Evolutionary conservation across 2,329 filamentous ascomycete species (phyloP), one percentile per base, ranked within the genome.

Genomic region (Coniochaeta hoffmannii): DNA sequence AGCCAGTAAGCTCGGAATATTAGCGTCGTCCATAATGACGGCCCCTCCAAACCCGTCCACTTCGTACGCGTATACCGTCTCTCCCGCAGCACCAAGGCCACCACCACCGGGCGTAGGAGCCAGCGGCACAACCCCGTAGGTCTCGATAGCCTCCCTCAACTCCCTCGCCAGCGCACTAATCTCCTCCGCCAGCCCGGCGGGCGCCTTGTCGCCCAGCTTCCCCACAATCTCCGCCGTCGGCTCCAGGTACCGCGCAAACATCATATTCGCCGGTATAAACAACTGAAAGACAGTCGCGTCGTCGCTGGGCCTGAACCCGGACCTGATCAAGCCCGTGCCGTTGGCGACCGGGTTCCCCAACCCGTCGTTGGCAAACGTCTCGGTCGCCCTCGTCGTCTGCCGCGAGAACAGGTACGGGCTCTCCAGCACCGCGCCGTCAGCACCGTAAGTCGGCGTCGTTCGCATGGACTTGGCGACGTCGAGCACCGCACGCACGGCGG

Each of bases 251-350:
- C 79, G 73, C 31, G 85, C 77, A 61, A 90, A 85, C 86, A 90
- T 89, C 86, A 90, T 90, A 68, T 97, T 97, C 31, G 88, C 86
- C 0, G 93, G 93, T 63, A 97, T 89, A 63, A 95, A 85, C 69
- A 91, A 93, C 66, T 93, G 90, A 58, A 90, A 86, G 36, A 89
- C 88, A 0, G 88, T 90, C 14, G 90, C 84, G 68, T 97, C 93
- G 68, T 97, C 93, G 57, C 88, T 93, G 0, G 92, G 93, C 1
- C 93, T 82, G 75, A 97, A 97, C 30, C 91, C 90, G 61, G 88
- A 92, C 55, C 93, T 83, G 41, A 97, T 81, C 53, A 97, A 80
- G 0, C 90, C 90, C 1, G 90, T 94, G 80, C 89, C 70, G 30
- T 82, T 83, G 54, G 84, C 87, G 1, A 96, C 80, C 0, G 93